These are phyloP conservation scores for Apiospora aurea DNA, from an alignment of 2,329 filamentous ascomycete species.

Conservation along the genomic window DNA sequence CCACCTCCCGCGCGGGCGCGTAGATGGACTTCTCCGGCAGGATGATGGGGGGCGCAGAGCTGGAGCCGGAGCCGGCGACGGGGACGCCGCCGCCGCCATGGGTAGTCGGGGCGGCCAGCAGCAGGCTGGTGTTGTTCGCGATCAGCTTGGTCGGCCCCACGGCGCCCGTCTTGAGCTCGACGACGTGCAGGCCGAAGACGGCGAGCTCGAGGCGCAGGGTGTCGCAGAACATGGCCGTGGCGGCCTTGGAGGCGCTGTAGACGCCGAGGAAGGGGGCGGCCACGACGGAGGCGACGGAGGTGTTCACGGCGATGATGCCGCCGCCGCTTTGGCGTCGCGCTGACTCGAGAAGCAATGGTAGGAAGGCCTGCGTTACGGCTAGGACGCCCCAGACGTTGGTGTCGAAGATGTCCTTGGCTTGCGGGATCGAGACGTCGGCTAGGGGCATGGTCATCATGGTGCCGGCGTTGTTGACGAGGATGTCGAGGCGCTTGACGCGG, in stretches of 20 bases:
- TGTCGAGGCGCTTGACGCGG: slow-evolving; percentile 17
- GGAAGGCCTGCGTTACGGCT: slow-evolving; percentile 25
- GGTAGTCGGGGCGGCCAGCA: background rate
- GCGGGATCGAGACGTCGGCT: slow-evolving; percentile 18
- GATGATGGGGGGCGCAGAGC: background rate
- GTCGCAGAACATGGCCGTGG: slow-evolving; percentile 38
- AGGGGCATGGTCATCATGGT: slow-evolving; percentile 17
- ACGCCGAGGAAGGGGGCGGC: slow-evolving; percentile 28
- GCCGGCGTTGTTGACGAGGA: slow-evolving; percentile 26
- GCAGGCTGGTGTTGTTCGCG: slow-evolving; percentile 25
- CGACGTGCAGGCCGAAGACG: slow-evolving; percentile 41
- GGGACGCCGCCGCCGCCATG: background rate
- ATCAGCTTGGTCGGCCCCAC: slow-evolving; percentile 25
- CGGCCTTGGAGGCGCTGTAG: slow-evolving; percentile 39
- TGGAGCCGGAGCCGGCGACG: too few species aligned
- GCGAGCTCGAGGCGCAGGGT: slow-evolving; percentile 42
- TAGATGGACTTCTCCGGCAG: slow-evolving; percentile 20
- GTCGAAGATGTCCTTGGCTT: slow-evolving; percentile 22
- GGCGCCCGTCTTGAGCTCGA: slow-evolving; percentile 32
- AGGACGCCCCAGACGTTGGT: slow-evolving; percentile 23
- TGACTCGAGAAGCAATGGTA: slow-evolving; percentile 20
- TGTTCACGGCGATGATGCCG: slow-evolving; percentile 34
- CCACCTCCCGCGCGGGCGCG: background rate
- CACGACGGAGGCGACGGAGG: slow-evolving; percentile 30
- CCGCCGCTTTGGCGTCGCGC: background rate